Evolutionary conservation across 2,329 filamentous ascomycete genomes (phyloP), one percentile per base, ranked within the genome.

Genomic region (Fusarium sp.): DNA sequence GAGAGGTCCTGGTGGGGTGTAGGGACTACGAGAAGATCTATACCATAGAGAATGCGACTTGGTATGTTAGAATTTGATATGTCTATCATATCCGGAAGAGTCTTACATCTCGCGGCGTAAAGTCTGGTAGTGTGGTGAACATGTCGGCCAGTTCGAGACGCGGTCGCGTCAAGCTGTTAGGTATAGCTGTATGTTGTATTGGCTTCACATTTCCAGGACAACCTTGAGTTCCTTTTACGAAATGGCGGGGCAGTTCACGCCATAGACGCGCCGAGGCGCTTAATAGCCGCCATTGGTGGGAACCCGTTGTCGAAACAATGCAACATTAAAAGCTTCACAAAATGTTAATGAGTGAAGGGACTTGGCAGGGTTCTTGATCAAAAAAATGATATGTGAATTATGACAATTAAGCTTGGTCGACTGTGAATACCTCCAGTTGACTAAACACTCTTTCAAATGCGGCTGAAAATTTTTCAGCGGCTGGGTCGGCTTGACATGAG

Each of bases 31-130:
- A 9, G 90, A 87, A 15, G 91, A 90, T 37, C 88, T 88, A 79
- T 93, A 93, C 92, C 92, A 94, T 64, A 93, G 86, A 56, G 89
- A 87, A 79, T 93, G 90, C 38, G 91, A 90, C 92, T 93, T 74
- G 40, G 40, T n/a, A 18, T 32, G 49, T 77, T 54, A 77, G 63
- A 18, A 50, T 20, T 14, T n/a, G 7, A 23, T 20, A 17, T 18
- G 4, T 26, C n/a, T 10, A 18, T 41, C 18, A 9, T 6, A 50
- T 27, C 40, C 38, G 46, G 54, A 44, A 18, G 59, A 35, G 53
- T 79, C 87, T 79, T 85, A 93, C 92, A 77, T 93, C 91, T 81
- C 90, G 89, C 54, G 91, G 92, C 20, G 89, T 88, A 64, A 93
- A 86, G 67, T 90, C 88, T 49, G 91, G 91, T 18, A 93, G 85